Base-by-base conservation (phyloP, 2,329 filamentous ascomycete species). In the Fusarium tanahbumbuense region DNA sequence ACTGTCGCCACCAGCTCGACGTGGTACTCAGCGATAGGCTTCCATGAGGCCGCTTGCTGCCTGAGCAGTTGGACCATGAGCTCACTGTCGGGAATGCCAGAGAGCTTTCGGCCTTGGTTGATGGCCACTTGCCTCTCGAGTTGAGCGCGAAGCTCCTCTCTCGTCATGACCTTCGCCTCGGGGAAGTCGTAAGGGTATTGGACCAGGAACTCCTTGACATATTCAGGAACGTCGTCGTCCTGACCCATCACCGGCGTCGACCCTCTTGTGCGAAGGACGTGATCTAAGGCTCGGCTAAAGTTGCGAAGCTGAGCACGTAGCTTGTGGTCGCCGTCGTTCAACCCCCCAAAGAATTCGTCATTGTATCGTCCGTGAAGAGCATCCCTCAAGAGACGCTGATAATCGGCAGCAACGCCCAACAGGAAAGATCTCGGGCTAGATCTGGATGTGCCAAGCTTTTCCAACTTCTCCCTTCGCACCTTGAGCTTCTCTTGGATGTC, bases 341-440 rank as follows among this genome's bases (percentile, higher is more conserved):
- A 20, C 1, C 55, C 69, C 4, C 77, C 75, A 47, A 84, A 84
- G 60, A 84, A 84, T 0, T 65, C 76, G 54, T 79, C 76, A 7
- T 60, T 72, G 56, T 80, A 80, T 2, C 67, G 70, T 0, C 78
- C 78, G 2, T 73, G 28, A 2, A 77, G 67, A 2, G 72, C 77
- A 42, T 78, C 74, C 6, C 71, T 59, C 1, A 74, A 72, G 10
- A 80, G 62, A 1, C 63, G 63, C 32, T 78, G 78, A 52, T 82
- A 83, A 0, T 71, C 64, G 30, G 73, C 74, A 22, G 81, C 79
- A 18, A 83, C 77, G 1, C 66, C 53, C 2, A 83, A 63, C 13
- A 83, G 73, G 54, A 79, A 81, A 0, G 67, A 60, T 27, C 79
- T 64, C 1, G 54, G 16, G 1, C 59, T 75, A 2, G 68, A 64